Conservation (phyloP, 2,329 filamentous ascomycete genomes). For the Colletotrichum phormii region DNA sequence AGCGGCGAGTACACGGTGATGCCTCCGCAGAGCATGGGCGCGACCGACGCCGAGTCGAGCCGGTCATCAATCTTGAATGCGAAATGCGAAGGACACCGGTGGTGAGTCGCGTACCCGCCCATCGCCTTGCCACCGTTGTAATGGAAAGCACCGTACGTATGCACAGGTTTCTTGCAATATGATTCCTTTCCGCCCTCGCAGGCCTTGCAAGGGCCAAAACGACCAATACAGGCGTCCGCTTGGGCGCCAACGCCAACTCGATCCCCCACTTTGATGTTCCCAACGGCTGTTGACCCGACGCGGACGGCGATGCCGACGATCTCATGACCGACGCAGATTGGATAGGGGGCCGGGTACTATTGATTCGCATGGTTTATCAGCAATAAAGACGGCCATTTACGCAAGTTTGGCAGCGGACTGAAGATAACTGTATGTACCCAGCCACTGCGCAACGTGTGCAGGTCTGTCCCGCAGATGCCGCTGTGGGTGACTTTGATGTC, state of each 20-base stretch:
- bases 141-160: constrained; percentile 64
- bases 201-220: constrained; percentile 48
- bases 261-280: constrained; percentile 64
- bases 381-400: too few relatives aligned
- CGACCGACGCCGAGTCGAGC: constrained; percentile 53
- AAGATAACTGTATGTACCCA: constrained; percentile 47
- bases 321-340: constrained; percentile 45
- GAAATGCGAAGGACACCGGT: constrained; percentile 57
- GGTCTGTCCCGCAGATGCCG: constrained; percentile 73
- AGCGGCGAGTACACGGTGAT: constrained; percentile 76
- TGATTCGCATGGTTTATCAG: too few relatives aligned
- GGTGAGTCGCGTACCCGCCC: constrained; percentile 55
- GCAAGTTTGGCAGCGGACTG: too few relatives aligned
- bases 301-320: constrained; percentile 59
- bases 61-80: constrained; percentile 58
- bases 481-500: constrained; percentile 75
- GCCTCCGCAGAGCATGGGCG: constrained; percentile 78
- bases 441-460: constrained; percentile 68
- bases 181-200: constrained; percentile 55
- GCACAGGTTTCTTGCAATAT: constrained; percentile 46
- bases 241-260: constrained; percentile 70
- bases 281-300: constrained; percentile 55
- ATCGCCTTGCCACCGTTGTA: constrained; percentile 37
- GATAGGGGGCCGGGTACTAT: constrained; percentile 29
- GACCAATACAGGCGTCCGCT: constrained; percentile 58